Evolutionary conservation across 2,329 filamentous ascomycete genomes (phyloP), one percentile per base, ranked within the genome.

Genomic region (Aureobasidium sp.): DNA sequence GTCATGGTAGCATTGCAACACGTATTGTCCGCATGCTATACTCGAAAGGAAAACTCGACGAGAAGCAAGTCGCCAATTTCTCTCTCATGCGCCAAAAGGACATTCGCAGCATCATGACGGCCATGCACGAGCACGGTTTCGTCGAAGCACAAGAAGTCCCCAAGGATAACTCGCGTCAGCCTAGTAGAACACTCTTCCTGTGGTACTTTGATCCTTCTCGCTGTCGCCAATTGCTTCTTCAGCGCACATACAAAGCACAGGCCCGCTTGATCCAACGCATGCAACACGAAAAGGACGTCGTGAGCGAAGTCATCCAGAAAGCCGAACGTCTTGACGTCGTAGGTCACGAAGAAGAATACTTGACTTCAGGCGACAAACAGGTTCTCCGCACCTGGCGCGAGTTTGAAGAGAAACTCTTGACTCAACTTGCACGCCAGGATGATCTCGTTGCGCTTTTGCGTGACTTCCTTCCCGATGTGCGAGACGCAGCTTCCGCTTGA

Each of bases 81-180:
- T 87, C 86, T 50, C 79, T 98, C 56, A 85, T 96, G 74, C 85
- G 86, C 54, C 88, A 91, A 62, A 83, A 85, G 55, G 88, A 95
- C 50, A 81, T 97, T 21, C 88, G 93, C 41, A 83, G 85, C 55
- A 86, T 90, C 57, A 84, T 97, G 69, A 84, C 88, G 12, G 82
- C 84, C 57, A 87, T 98, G 78, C 88, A 95, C 61, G 84, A 89
- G 67, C 83, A 83, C 16, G 91, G 93, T 2, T 84, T 93, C 56
- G 82, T 95, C 11, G 89, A 97, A 60, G 81, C 95, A 5, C 93
- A 98, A 68, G 93, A 98, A 71, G 85, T 98, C 0, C 93, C 93
- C 0, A 87, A 88, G 59, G 91, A 97, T 63, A 85, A 85, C 59
- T 85, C 84, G 57, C 84, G 90, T 29, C 80, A 86, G 61, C 88